phyloP scores from a whole-genome alignment of 2,329 filamentous ascomycete genomes.

The Plectosphaerella plurivora region DNA sequence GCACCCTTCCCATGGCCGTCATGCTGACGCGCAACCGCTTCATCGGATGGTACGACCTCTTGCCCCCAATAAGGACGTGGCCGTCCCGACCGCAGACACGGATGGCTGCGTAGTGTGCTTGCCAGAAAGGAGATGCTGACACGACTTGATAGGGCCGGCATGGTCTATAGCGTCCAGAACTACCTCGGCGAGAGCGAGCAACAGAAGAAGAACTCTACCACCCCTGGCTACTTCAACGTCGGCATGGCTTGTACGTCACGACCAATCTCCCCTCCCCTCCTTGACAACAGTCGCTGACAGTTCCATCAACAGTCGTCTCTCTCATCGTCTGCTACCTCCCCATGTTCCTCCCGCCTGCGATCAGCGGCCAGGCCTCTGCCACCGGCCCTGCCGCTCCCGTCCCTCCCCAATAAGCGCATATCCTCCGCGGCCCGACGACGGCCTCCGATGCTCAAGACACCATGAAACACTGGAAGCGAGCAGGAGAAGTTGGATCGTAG shows the following conservation, averaged over 20 bases:
- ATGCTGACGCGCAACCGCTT: conserved; percentile 92
- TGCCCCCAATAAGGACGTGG: not conserved
- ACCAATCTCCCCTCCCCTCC: not conserved
- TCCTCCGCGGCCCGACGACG: too few relatives aligned
- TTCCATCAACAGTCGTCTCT: conserved; percentile 47
- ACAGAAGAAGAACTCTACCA: conserved; percentile 57
- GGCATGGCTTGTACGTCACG: conserved; percentile 67
- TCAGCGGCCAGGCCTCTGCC: conserved; percentile 21
- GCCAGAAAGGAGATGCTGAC: not conserved
- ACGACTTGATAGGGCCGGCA: conserved; percentile 55
- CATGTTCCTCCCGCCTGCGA: conserved; percentile 41
- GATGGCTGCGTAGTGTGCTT: not conserved
- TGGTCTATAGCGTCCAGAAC: conserved; percentile 69
- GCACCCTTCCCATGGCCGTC: conserved; percentile 90
- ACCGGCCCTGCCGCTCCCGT: conserved; percentile 26
- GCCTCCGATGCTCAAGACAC: not conserved
- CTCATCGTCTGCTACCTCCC: conserved; percentile 49
- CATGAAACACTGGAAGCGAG: not conserved
- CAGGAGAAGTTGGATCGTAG: not conserved
- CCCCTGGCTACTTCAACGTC: conserved; percentile 68
- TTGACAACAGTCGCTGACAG: not conserved
- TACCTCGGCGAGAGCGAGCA: conserved; percentile 75
- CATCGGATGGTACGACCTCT: conserved; percentile 53
- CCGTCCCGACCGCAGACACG: not conserved
- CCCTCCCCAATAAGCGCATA: conserved; percentile 13